Evolutionary conservation across 768 basidiomycete species (phyloP), one percentile per base, ranked within the genome.

Genomic region (Cystofilobasidium ferigula): DNA sequence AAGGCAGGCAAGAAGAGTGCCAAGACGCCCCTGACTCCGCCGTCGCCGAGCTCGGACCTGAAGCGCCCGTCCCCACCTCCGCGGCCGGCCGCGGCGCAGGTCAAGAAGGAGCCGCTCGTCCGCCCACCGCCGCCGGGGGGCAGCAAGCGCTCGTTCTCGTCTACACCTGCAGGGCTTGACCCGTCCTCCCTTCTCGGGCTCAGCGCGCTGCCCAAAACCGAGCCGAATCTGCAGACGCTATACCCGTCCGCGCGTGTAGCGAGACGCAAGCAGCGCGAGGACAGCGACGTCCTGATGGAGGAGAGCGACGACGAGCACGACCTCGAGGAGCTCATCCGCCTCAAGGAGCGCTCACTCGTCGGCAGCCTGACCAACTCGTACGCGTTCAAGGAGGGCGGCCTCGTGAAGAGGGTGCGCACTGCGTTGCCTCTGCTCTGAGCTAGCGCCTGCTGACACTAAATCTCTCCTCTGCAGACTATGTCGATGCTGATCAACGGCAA

Each of bases 331-430:
- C 51, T 54, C 51, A 32, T 54, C 9, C 26, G 51, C 28, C 28
- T 54, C 51, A 54, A 54, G 56, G 92, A 95, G 76, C 80, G 90
- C 57, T 84, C 83, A 30, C 80, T 97, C 30, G 83, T 94, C 59
- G 93, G 93, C 36, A 91, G 89, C 72, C 77, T 97, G 72, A 95
- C 92, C 12, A 92, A 90, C 77, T 87, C 84, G 74, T 86, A 88
- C 81, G 90, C 90, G 76, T 97, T 94, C 82, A 94, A 93, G 74
- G 76, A 81, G 0, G 86, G 90, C 64, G 94, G 94, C 9, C 82
- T 98, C 75, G 90, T 97, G 85, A 98, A 98, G 81, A 95, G 97
- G 84, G 94, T 91, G 53, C 71, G 83, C n/a, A n/a, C n/a, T n/a
- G n/a, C n/a, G n/a, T n/a, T n/a, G n/a, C n/a, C n/a, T n/a, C n/a